Conservation (phyloP, 495 filamentous ascomycete genomes). For the Tuber aestivum region DNA sequence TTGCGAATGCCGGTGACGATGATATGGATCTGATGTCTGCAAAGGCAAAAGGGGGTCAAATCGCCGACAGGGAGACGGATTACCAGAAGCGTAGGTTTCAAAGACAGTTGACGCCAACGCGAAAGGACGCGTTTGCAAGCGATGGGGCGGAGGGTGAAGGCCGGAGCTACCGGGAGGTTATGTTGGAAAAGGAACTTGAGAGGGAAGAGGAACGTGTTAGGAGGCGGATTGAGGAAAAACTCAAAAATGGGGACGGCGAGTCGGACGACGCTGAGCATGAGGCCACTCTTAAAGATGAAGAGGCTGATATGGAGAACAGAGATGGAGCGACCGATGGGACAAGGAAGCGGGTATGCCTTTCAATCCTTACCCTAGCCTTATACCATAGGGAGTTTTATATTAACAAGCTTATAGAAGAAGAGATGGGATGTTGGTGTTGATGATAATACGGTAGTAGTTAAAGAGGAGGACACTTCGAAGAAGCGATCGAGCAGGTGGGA, state of each 20-base stretch:
- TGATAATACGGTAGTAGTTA: conserved; percentile 46
- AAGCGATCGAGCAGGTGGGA: conserved; percentile 41
- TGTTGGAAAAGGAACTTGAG: conserved; percentile 86
- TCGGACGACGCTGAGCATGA: conserved; percentile 53
- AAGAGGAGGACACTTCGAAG: conserved; percentile 47
- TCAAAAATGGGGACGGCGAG: conserved; percentile 48
- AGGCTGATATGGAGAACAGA: conserved; percentile 43
- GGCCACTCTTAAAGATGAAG: conserved; percentile 63
- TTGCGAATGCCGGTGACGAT: conserved; percentile 86
- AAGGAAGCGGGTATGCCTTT: conserved; percentile 53
- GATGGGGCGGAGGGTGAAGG: conserved; percentile 53
- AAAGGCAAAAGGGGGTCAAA: conserved; percentile 81
- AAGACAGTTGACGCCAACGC: conserved; percentile 77
- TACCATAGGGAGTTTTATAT: conserved; percentile 1
- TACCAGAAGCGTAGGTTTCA: conserved; percentile 94
- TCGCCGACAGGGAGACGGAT: conserved; percentile 87
- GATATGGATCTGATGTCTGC: conserved; percentile 68
- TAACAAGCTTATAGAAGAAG: conserved; percentile 56
- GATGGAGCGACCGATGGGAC: conserved; percentile 60
- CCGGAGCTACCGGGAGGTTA: conserved; percentile 82
- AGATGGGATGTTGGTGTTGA: conserved; percentile 71
- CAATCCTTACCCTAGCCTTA: not conserved
- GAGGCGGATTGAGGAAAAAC: conserved; percentile 71
- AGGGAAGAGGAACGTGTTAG: conserved; percentile 87
- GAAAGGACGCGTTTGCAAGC: conserved; percentile 79